These are phyloP conservation scores for Giardia duodenalis DNA, from an alignment of 208 protist genomes.

Conservation along the genomic window DNA sequence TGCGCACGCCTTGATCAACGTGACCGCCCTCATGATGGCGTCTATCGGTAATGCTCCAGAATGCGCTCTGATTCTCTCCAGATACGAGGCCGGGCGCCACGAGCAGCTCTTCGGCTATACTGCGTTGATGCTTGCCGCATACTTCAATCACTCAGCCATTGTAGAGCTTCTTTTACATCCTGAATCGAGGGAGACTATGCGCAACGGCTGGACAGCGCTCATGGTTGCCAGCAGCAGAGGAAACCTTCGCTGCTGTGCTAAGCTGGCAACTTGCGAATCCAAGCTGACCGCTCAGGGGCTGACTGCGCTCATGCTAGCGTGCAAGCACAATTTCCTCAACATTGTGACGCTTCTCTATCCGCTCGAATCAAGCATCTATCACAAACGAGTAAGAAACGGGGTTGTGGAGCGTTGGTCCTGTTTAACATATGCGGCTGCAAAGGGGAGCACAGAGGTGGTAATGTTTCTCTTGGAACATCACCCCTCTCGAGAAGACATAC, in stretches of 20 bases:
- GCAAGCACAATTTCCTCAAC: no score
- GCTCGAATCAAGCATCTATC: no score
- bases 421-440: not conserved
- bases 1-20: not conserved
- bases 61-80: not conserved
- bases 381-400: no score
- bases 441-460: not conserved
- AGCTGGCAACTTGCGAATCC: not conserved
- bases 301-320: not conserved
- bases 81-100: not conserved
- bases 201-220: not conserved
- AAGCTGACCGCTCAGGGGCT: not conserved
- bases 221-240: not conserved
- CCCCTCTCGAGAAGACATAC: no score
- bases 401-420: no score
- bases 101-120: not conserved
- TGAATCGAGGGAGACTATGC: not conserved
- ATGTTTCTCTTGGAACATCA: not conserved
- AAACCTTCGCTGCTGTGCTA: not conserved
- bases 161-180: not conserved
- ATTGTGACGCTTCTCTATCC: no score
- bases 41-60: not conserved
- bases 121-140: not conserved
- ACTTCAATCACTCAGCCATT: not conserved
- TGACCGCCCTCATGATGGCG: not conserved